Evolutionary conservation across 768 basidiomycete species (phyloP).

Genomic region (Kwoniella botswanensis): DNA sequence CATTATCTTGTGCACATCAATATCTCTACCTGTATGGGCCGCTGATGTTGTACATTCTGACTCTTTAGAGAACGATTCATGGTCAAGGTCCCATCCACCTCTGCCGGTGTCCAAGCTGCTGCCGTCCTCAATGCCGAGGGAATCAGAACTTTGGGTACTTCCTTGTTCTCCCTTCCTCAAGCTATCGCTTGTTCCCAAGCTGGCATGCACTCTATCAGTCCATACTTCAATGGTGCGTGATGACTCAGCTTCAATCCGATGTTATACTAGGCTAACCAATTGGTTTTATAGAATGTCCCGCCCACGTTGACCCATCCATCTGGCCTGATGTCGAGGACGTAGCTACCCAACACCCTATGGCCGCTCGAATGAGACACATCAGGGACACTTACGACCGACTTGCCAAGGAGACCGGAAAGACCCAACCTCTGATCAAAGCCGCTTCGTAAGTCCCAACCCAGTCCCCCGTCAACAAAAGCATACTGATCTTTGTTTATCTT

Average conservation of each 20-base stretch:
- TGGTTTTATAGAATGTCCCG: slow-evolving; percentile 45
- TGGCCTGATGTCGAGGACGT: slow-evolving; percentile 50
- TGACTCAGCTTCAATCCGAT: no score
- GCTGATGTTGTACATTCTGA: not conserved
- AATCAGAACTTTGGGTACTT: slow-evolving; percentile 66
- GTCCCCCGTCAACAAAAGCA: no score
- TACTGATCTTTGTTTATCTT: not conserved
- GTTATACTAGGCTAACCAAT: not conserved
- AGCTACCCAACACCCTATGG: slow-evolving; percentile 43
- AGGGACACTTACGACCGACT: slow-evolving; percentile 35
- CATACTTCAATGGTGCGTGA: slow-evolving; percentile 63
- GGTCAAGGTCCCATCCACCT: slow-evolving; percentile 68
- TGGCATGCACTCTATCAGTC: slow-evolving; percentile 64
- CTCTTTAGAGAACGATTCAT: slow-evolving; percentile 61
- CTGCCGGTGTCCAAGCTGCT: slow-evolving; percentile 65
- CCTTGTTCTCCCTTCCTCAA: slow-evolving; percentile 66
- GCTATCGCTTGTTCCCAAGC: slow-evolving; percentile 66
- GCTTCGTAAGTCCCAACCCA: slow-evolving; percentile 33
- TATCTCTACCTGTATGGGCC: not conserved
- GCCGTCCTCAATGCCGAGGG: slow-evolving; percentile 61
- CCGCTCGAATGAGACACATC: slow-evolving; percentile 38
- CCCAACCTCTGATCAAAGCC: slow-evolving; percentile 45
- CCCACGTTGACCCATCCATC: slow-evolving; percentile 41
- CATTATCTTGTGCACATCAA: not conserved
- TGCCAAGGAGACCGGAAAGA: slow-evolving; percentile 40